Evolutionary conservation across 495 filamentous ascomycete species (phyloP).

Genomic region (Trichoderma asperelloides): DNA sequence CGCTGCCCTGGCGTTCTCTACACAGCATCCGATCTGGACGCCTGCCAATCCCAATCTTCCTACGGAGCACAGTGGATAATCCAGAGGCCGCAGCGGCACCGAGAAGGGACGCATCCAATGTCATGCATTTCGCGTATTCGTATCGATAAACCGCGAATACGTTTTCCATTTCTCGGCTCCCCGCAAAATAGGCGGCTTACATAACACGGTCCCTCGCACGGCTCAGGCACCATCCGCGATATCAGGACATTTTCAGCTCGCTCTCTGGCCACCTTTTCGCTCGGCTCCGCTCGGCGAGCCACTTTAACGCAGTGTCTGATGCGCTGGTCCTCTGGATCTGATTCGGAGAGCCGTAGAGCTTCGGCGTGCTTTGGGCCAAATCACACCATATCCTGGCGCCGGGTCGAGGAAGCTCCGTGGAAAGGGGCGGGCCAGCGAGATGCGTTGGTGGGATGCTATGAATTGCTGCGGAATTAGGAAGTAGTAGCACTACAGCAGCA

Average conservation of each 20-base stretch:
- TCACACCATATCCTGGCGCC: not conserved
- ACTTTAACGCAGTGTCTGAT: no score
- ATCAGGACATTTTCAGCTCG: conserved; percentile 2
- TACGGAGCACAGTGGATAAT: no score
- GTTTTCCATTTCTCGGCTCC: not conserved
- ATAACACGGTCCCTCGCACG: not conserved
- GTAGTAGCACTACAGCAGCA: no score
- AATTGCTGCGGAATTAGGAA: no score
- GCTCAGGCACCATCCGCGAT: not conserved
- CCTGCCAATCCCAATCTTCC: no score
- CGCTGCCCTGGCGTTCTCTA: no score
- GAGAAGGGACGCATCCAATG: no score
- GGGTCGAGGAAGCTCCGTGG: not conserved
- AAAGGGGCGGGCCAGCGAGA: not conserved
- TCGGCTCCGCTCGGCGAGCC: not conserved
- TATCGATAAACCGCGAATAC: not conserved
- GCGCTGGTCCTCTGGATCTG: not conserved
- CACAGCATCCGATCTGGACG: no score
- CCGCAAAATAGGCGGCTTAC: not conserved
- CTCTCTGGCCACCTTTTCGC: conserved; percentile 1
- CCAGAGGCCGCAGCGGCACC: no score
- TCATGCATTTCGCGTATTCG: not conserved
- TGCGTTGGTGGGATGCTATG: not conserved
- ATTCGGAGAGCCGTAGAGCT: conserved; percentile 1
- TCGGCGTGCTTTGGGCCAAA: not conserved